Conservation (phyloP, 768 basidiomycete genomes). For the Amanita subjunquillea region DNA sequence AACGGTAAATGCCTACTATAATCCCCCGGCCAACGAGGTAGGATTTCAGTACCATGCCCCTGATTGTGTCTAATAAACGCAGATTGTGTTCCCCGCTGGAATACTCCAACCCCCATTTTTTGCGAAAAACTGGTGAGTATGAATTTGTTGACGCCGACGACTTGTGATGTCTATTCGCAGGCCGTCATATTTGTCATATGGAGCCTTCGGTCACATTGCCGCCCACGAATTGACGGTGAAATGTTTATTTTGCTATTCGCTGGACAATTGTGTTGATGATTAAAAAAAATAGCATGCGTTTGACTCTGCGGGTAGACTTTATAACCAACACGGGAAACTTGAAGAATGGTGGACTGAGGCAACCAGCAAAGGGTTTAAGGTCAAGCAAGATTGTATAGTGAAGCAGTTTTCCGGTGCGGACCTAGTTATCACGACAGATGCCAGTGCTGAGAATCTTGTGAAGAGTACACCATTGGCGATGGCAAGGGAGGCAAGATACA, state of each 20-base stretch:
- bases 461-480: constrained; percentile 69
- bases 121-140: constrained; percentile 48
- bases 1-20: constrained; percentile 83
- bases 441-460: constrained; percentile 6
- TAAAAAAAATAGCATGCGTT: constrained; percentile 60
- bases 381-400: constrained; percentile 81
- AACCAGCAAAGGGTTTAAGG: constrained; percentile 77
- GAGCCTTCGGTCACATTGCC: constrained; percentile 87
- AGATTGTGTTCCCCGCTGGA: constrained; percentile 96
- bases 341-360: constrained; percentile 90
- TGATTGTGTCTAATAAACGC: neutral
- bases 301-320: constrained; percentile 82
- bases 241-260: neutral
- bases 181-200: constrained; percentile 87
- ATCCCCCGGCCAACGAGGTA: constrained; percentile 82
- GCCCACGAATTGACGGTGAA: constrained; percentile 85
- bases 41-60: constrained; percentile 1
- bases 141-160: neutral
- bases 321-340: constrained; percentile 82
- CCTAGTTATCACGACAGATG: neutral
- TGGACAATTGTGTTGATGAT: neutral
- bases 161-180: constrained; percentile 23
- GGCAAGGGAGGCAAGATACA: constrained; percentile 76
- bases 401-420: constrained; percentile 77
- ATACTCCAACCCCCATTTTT: constrained; percentile 93